phyloP scores from a whole-genome alignment of 441 rosid species.

The Iberis amara region DNA sequence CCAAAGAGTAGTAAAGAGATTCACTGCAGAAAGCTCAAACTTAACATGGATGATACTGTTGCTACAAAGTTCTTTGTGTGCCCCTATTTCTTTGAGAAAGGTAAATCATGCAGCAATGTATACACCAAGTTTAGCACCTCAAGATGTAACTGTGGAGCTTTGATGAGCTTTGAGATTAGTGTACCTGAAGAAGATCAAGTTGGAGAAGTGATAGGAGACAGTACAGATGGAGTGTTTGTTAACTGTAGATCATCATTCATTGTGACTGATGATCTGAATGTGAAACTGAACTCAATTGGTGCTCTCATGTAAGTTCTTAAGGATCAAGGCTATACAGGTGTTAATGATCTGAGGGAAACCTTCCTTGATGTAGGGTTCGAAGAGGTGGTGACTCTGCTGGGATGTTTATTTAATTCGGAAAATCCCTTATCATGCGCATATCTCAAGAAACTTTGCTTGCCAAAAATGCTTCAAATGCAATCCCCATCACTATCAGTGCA shows the following conservation, averaged over 20 bases:
- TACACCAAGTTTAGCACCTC: slow-evolving; percentile 1
- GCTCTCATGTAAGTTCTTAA: slow-evolving; percentile 17
- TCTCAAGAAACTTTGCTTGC: slow-evolving; percentile 14
- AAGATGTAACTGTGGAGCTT: slow-evolving; percentile 11
- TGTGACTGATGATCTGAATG: slow-evolving; percentile 24
- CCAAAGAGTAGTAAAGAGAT: background rate
- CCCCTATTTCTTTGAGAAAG: background rate
- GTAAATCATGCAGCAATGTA: background rate
- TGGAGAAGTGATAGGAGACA: background rate
- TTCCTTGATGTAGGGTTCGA: slow-evolving; percentile 16
- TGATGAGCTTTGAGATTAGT: background rate
- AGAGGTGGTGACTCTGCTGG: slow-evolving; percentile 21
- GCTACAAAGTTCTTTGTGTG: slow-evolving; percentile 22
- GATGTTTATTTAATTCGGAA: slow-evolving; percentile 20
- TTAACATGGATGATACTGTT: slow-evolving; percentile 18
- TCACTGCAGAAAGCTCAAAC: slow-evolving; percentile 16
- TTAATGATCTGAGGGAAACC: slow-evolving; percentile 12
- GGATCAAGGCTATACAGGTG: slow-evolving; percentile 15
- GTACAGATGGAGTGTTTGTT: slow-evolving; percentile 17
- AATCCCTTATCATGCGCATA: slow-evolving; percentile 25
- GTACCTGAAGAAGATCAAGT: background rate
- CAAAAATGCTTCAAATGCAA: background rate
- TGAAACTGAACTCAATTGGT: slow-evolving; percentile 15
- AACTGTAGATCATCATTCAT: slow-evolving; percentile 19
- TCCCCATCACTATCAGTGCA: background rate